Evolutionary conservation across 2,329 filamentous ascomycete genomes (phyloP).

Genomic region (Cordyceps militaris): DNA sequence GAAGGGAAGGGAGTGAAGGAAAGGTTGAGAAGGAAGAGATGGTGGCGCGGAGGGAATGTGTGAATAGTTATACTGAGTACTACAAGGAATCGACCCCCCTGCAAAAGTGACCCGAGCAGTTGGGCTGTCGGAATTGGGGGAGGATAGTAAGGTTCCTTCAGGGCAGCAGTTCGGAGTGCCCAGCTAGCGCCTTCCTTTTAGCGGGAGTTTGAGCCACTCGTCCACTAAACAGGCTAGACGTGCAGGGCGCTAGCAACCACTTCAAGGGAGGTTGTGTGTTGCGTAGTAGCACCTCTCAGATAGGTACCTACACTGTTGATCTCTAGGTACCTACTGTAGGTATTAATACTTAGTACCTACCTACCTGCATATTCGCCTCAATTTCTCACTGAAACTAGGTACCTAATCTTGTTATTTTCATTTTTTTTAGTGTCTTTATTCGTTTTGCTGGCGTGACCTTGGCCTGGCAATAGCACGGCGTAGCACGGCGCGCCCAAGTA

Average conservation of each 20-base stretch:
- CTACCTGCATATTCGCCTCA: too few species aligned
- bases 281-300: too few species aligned
- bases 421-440: background rate
- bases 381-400: too few species aligned
- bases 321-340: too few species aligned
- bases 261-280: background rate
- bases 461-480: background rate
- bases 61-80: constrained; percentile 4
- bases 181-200: background rate
- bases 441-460: background rate
- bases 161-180: background rate
- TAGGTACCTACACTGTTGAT: too few species aligned
- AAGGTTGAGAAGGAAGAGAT: background rate
- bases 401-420: too few species aligned
- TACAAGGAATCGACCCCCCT: constrained; percentile 1
- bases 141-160: background rate
- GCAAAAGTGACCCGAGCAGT: background rate
- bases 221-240: constrained; percentile 7
- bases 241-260: constrained; percentile 4
- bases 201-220: background rate
- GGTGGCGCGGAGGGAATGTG: constrained; percentile 9
- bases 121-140: constrained; percentile 2
- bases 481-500: background rate
- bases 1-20: background rate
- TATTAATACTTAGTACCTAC: too few species aligned